Evolutionary conservation across 352 stramenopile genomes (phyloP).

Genomic region (Globisporangium echinulatum): DNA sequence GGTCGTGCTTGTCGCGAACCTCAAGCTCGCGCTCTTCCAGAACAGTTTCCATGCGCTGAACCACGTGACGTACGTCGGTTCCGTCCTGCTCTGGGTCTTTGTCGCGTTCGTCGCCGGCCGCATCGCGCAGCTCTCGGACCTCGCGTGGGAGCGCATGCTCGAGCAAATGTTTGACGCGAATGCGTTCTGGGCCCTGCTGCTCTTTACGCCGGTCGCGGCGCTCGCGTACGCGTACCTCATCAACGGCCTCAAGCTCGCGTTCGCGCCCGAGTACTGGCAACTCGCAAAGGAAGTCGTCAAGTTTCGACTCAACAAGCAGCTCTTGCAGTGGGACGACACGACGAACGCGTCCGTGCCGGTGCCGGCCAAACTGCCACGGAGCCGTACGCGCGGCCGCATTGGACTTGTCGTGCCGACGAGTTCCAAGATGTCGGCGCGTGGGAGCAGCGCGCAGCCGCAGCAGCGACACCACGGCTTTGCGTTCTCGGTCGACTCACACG

Average conservation of each 20-base stretch:
- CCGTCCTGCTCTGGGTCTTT: conserved; percentile 52
- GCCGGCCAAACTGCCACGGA: conserved; percentile 19
- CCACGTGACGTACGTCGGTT: conserved; percentile 57
- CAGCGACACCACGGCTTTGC: conserved; percentile 62
- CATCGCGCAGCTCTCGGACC: conserved; percentile 48
- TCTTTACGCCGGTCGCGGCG: conserved; percentile 46
- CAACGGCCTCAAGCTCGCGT: conserved; percentile 44
- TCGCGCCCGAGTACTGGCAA: conserved; percentile 76
- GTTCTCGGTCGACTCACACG: conserved; percentile 59
- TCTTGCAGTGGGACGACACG: conserved; percentile 63
- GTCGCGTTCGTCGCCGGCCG: conserved; percentile 52
- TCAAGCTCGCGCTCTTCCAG: conserved; percentile 76
- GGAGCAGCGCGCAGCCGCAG: conserved; percentile 15
- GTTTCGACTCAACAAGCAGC: conserved; percentile 45
- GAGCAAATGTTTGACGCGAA: conserved; percentile 49
- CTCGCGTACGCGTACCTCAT: conserved; percentile 48
- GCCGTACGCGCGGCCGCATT: conserved; percentile 15
- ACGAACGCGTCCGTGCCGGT: conserved; percentile 45
- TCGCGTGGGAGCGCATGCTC: conserved; percentile 68
- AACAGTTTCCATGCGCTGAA: conserved; percentile 72
- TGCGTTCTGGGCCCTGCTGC: conserved; percentile 50
- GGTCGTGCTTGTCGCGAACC: conserved; percentile 67
- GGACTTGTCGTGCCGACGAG: conserved; percentile 36
- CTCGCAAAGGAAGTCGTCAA: conserved; percentile 71
- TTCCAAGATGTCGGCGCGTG: conserved; percentile 6